Percentiles rank a stretch among this genome's conserved stretches.
Evolutionary conservation across 1,139 yeast species (phyloP).

Genomic region (Yamadazyma jaroonii): DNA sequence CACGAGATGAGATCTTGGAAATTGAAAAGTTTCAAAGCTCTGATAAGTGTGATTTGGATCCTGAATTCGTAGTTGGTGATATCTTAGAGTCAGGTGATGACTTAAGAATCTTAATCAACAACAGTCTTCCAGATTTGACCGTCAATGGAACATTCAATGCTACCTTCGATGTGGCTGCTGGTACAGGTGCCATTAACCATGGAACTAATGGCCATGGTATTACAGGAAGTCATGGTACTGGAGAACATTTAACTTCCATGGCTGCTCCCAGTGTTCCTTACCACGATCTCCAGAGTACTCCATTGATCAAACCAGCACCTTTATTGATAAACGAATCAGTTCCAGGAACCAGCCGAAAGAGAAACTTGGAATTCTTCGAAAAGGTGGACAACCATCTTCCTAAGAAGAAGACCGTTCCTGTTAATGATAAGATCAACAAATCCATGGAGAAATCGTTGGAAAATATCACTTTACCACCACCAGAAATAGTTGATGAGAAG

Average conservation of each 20-base stretch:
- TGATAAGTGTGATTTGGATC: conserved; percentile 71
- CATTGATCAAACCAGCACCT: conserved; percentile 22
- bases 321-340: conserved; percentile 16
- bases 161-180: too few relatives aligned
- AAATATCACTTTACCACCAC: conserved; percentile 33
- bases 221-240: too few relatives aligned
- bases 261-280: too few relatives aligned
- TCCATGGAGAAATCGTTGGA: not conserved
- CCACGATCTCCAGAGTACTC: conserved; percentile 18
- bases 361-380: conserved; percentile 28
- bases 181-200: too few relatives aligned
- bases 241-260: too few relatives aligned
- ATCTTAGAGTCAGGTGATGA: conserved; percentile 57
- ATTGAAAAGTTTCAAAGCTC: conserved; percentile 62
- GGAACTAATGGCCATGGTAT: too few relatives aligned
- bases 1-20: conserved; percentile 50
- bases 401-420: conserved; percentile 11
- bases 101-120: conserved; percentile 52
- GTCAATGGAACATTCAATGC: conserved; percentile 3
- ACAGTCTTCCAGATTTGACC: conserved; percentile 21
- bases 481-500: conserved; percentile 21
- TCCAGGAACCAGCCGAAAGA: conserved; percentile 20
- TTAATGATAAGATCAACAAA: not conserved
- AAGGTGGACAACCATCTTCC: conserved; percentile 27
- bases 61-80: conserved; percentile 63